A percentile compares a stretch with the other conserved stretches of the same genome.
These are phyloP conservation scores for Pyrenochaeta sp. DNA, from an alignment of 2,329 filamentous ascomycete species.

Conservation along the genomic window DNA sequence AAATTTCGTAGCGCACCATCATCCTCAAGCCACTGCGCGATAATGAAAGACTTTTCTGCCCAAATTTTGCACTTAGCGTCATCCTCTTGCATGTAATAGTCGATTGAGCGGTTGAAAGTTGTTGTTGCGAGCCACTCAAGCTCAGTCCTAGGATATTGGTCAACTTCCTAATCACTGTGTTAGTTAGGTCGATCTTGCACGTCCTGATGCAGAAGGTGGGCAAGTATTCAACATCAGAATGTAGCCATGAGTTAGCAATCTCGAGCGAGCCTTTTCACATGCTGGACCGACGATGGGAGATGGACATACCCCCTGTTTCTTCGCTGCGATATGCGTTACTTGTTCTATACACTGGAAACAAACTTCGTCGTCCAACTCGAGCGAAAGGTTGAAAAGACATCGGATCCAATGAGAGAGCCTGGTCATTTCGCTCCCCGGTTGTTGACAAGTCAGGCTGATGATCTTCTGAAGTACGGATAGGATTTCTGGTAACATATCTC, in stretches of 20 bases:
- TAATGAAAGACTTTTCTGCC: constrained; percentile 68
- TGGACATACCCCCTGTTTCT: constrained; percentile 37
- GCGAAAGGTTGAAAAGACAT: constrained; percentile 75
- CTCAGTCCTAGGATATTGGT: constrained; percentile 70
- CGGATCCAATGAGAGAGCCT: constrained; percentile 80
- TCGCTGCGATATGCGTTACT: constrained; percentile 54
- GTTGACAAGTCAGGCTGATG: constrained; percentile 71
- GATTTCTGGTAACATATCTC: constrained; percentile 27
- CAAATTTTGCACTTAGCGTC: constrained; percentile 66
- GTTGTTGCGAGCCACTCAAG: constrained; percentile 78
- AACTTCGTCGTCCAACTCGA: constrained; percentile 64
- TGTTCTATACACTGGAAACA: constrained; percentile 72
- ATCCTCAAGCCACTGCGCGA: constrained; percentile 69
- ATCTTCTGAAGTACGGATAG: constrained; percentile 66
- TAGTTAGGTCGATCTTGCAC: constrained; percentile 21
- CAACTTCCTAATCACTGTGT: constrained; percentile 45
- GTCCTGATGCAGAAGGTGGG: constrained; percentile 20
- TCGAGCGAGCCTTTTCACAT: constrained; percentile 13
- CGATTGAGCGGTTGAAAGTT: constrained; percentile 69
- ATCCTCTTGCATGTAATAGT: constrained; percentile 62
- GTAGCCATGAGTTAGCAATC: neutral
- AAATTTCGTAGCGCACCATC: constrained; percentile 41
- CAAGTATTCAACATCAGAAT: constrained; percentile 16
- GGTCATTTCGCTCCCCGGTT: constrained; percentile 63
- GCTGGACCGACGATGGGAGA: neutral